Percentiles rank a stretch among this genome's conserved stretches.
Conservation (phyloP, 139 green algal genomes). For the Tetradesmus obliquus region DNA sequence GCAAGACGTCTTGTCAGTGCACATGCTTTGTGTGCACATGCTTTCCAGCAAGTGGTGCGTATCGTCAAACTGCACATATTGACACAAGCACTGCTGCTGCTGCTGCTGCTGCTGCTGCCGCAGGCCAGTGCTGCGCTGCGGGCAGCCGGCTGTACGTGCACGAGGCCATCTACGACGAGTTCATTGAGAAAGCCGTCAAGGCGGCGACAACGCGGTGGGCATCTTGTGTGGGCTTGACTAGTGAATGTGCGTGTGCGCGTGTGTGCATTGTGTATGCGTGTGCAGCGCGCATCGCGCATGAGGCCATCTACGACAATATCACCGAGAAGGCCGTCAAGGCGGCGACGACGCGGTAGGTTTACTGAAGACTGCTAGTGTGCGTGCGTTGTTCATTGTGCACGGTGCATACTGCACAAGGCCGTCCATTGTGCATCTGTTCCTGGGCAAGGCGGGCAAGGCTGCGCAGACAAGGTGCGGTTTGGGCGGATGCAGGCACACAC, state of each 20-base stretch:
- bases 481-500: too few species aligned
- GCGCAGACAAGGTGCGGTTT: too few species aligned
- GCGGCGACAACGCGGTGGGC: conserved; percentile 42
- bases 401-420: too few species aligned
- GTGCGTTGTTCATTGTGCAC: too few species aligned
- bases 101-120: not conserved
- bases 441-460: too few species aligned
- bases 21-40: not conserved
- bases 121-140: conserved; percentile 76
- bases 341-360: too few species aligned
- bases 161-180: conserved; percentile 80
- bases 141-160: conserved; percentile 78
- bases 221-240: too few species aligned
- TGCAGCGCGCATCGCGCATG: too few species aligned
- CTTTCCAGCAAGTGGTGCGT: not conserved
- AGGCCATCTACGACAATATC: too few species aligned
- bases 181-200: conserved; percentile 64
- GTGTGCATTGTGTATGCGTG: not conserved
- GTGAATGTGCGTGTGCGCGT: not conserved
- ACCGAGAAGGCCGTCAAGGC: too few species aligned
- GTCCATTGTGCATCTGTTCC: too few species aligned
- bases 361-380: too few species aligned
- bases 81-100: not conserved
- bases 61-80: not conserved
- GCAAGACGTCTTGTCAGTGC: not conserved